Conservation (phyloP, 2,329 filamentous ascomycete species). For the Mycosphaerelloides madeirae region DNA sequence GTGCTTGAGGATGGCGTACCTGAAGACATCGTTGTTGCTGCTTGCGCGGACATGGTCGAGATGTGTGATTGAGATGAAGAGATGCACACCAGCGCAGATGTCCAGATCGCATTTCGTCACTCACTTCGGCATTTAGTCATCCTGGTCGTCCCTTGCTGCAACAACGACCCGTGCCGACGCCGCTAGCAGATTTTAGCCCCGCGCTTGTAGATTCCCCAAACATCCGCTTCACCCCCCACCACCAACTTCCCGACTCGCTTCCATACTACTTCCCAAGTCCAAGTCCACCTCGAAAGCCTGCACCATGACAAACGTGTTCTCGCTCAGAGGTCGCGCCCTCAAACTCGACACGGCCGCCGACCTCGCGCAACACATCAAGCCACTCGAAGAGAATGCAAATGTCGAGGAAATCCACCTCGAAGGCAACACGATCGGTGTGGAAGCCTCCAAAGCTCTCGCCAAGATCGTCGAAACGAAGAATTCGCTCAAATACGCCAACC, state of each 20-base stretch:
- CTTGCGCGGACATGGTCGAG: conserved; percentile 16
- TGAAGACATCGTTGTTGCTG: conserved; percentile 7
- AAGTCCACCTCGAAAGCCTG: neutral
- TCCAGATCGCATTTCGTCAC: no score
- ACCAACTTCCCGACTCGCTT: neutral
- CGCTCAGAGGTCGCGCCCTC: conserved; percentile 83
- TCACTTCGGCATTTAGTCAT: no score
- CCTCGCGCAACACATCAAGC: conserved; percentile 75
- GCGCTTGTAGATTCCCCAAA: no score
- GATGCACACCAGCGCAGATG: no score
- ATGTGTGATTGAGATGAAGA: neutral
- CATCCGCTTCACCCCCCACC: no score
- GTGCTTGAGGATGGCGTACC: conserved; percentile 6
- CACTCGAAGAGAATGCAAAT: conserved; percentile 64
- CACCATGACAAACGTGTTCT: conserved; percentile 69
- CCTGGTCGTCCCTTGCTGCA: no score
- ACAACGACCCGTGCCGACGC: no score
- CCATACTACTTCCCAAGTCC: neutral
- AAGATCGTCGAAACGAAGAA: conserved; percentile 81
- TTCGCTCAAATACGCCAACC: conserved; percentile 67
- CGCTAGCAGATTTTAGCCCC: no score
- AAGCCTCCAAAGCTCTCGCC: conserved; percentile 78
- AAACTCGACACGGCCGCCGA: conserved; percentile 88
- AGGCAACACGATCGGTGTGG: conserved; percentile 89
- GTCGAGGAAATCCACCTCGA: conserved; percentile 81